Percentiles rank a stretch among this genome's conserved stretches.
Conservation (phyloP, 768 basidiomycete species). For the Epithele typhae region DNA sequence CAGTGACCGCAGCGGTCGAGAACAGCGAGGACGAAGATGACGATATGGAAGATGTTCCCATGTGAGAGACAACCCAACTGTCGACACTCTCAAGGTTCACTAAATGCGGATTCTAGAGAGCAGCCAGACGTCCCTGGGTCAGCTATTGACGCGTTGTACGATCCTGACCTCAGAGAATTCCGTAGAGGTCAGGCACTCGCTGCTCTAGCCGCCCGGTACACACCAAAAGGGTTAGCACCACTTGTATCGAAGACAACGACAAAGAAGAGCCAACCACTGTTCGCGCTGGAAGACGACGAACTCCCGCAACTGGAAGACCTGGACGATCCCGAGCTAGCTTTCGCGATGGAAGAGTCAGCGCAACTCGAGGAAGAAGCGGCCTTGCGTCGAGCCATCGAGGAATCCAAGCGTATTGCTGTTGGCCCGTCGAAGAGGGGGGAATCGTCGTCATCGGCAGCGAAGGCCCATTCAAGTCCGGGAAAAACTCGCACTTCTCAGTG, state of each 20-base stretch:
- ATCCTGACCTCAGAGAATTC: constrained; percentile 62
- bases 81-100: too few species aligned
- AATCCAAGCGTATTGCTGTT: constrained; percentile 17
- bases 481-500: too few species aligned
- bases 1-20: constrained; percentile 25
- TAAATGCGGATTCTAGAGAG: too few species aligned
- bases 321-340: constrained; percentile 47
- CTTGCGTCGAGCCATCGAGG: constrained; percentile 26
- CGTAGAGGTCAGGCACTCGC: constrained; percentile 57
- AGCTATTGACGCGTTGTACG: constrained; percentile 28
- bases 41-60: constrained; percentile 74
- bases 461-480: too few species aligned
- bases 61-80: too few species aligned
- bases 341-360: constrained; percentile 62
- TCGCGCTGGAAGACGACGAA: constrained; percentile 51
- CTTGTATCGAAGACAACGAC: too few species aligned
- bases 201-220: constrained; percentile 49
- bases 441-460: neutral
- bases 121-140: neutral
- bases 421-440: constrained; percentile 6
- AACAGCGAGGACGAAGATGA: constrained; percentile 21
- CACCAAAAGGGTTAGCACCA: constrained; percentile 33
- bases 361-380: constrained; percentile 33
- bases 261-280: constrained; percentile 42
- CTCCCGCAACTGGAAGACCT: constrained; percentile 15